phyloP scores from a whole-genome alignment of 441 rosid species.

The Melastoma candidum region DNA sequence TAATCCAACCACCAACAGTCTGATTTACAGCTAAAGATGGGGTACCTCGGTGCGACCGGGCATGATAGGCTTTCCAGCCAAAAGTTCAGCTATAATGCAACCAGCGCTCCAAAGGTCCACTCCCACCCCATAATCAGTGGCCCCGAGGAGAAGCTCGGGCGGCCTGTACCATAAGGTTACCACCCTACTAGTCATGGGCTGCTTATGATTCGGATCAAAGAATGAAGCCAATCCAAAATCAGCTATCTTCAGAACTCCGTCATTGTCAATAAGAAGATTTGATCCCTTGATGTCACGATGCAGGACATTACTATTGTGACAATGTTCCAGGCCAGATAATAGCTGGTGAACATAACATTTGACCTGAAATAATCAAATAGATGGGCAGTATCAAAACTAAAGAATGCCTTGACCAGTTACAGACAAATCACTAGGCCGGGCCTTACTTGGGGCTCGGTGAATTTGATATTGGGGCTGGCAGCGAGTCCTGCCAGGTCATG shows the following conservation, averaged over 20 bases:
- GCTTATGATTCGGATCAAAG: conserved; percentile 42
- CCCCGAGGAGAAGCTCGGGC: conserved; percentile 67
- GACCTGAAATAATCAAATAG: conserved; percentile 22
- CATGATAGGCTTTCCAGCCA: conserved; percentile 55
- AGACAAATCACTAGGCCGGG: neutral
- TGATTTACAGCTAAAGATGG: neutral
- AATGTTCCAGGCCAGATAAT: conserved; percentile 52
- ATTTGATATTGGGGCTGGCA: conserved; percentile 43
- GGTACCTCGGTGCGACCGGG: conserved; percentile 61
- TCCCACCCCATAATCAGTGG: conserved; percentile 55
- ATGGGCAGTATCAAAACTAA: neutral
- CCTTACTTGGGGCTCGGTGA: conserved; percentile 47
- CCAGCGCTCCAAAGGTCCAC: conserved; percentile 65
- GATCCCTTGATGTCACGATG: conserved; percentile 68
- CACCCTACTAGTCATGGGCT: conserved; percentile 61
- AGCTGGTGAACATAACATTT: conserved; percentile 55
- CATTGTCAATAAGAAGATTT: conserved; percentile 43
- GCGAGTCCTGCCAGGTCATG: conserved; percentile 63
- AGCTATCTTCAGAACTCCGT: conserved; percentile 52
- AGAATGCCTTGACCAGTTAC: too few relatives aligned
- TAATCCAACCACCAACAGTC: neutral
- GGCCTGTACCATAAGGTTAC: conserved; percentile 71
- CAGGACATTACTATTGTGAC: conserved; percentile 43
- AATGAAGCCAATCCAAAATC: conserved; percentile 61
- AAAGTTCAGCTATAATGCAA: conserved; percentile 52